Percentiles rank a stretch among this genome's conserved stretches.
These are phyloP conservation scores for Schizochytrium sp. DNA, from an alignment of 108 stramenopile species.

Conservation along the genomic window DNA sequence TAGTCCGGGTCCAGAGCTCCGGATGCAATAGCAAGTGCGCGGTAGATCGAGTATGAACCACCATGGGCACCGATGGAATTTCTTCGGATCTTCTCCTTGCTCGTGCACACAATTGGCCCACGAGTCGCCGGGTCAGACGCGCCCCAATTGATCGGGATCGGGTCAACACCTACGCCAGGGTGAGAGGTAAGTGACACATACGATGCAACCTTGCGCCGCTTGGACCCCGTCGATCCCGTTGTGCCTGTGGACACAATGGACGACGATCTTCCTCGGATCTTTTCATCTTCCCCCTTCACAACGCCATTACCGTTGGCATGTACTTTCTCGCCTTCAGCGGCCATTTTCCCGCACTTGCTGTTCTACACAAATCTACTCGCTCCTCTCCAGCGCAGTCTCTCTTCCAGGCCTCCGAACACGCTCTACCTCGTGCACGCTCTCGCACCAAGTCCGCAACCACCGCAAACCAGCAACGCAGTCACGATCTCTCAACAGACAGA, in stretches of 20 bases:
- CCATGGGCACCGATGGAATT: slow-evolving; percentile 98
- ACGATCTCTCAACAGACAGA: background rate
- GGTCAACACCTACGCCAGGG: slow-evolving; percentile 83
- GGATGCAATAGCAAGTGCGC: slow-evolving; percentile 94
- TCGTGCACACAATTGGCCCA: slow-evolving; percentile 94
- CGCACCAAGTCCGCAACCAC: background rate
- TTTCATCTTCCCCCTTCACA: background rate
- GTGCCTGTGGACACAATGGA: background rate
- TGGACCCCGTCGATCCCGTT: slow-evolving; percentile 27
- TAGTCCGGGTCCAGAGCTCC: slow-evolving; percentile 93
- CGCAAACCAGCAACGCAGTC: background rate
- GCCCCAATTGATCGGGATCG: slow-evolving; percentile 91
- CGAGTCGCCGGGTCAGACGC: slow-evolving; percentile 86
- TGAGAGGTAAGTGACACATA: slow-evolving; percentile 49
- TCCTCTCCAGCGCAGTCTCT: background rate
- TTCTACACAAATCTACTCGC: background rate
- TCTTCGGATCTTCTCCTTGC: slow-evolving; percentile 87
- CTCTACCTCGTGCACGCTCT: background rate
- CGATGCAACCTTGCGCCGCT: background rate
- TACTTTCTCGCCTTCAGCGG: background rate
- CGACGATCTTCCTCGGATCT: background rate
- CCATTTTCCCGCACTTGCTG: background rate
- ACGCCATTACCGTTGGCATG: too few relatives aligned
- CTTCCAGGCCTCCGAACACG: background rate
- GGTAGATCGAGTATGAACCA: slow-evolving; percentile 96